Base-by-base conservation (phyloP, 1,139 yeast genomes). In the Sugiyamaella pinicola region DNA sequence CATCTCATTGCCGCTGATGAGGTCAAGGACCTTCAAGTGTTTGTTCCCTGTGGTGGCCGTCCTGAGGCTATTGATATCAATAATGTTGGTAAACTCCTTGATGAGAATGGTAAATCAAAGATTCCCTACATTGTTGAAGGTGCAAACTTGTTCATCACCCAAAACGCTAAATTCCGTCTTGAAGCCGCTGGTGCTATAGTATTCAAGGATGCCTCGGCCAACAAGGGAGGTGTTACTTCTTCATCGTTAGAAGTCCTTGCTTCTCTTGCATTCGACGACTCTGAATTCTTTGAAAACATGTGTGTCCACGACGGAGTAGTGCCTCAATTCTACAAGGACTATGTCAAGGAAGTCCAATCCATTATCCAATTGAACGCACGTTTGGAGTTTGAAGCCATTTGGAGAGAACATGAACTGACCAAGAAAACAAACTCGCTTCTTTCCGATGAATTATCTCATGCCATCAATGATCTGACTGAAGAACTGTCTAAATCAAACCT, bases 31-130 rank as follows among this genome's bases (percentile, higher is more conserved):
- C 77, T 82, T 49, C 83, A 83, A 33, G 78, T 91, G 61, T 90
- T 93, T 73, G 98, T 91, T 46, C 99, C 99, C 55, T 93, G 99
- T 73, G 99, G 99, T 72, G 99, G 99, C 63, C 87, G 99, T 74
- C 99, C 99, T 58, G 93, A 87, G 63, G 96, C 98, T 15, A 85
- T 93, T 71, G 96, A 91, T 70, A 83, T 93, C 59, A 85, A 84
- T 69, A 93, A 87, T 65, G 95, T 91, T 56, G 75, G 78, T 59
- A 75, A 75, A 52, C 82, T 90, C 63, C 82, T 93, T 62, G 89
- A 87, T 68, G 82, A 81, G 64, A 84, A 93, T 38, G 95, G 95
- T 55, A 85, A 86, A 71, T 71, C 88, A 28, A 74, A 82, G 61
- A 80, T 93, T 63, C 95, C 96, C 51, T 90, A 85, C 73, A 82